Base-by-base conservation (phyloP, 108 stramenopile genomes). In the Discostella pseudostelligera region DNA sequence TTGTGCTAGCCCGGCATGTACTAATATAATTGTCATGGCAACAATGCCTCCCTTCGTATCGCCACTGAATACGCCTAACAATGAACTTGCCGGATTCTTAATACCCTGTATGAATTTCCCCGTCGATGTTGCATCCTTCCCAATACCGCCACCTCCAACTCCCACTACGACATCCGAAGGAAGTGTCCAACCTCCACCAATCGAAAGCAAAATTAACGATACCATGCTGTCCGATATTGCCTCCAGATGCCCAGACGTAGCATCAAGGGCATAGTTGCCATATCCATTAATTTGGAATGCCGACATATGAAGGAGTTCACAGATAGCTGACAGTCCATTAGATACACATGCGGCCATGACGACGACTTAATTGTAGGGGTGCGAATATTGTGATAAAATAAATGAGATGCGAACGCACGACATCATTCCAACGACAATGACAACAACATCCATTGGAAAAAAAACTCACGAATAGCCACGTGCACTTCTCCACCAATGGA, bases 101-200 rank as follows among this genome's bases (percentile, higher is more conserved):
- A 93, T 36, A 12, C 87, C 88, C 6, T 65, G 57, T 56, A 72
- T 69, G 12, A 88, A 25, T 25, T 78, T 49, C 16, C 46, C 46
- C 26, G 50, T 28, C 49, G 84, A 69, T 16, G 77, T 32, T 17
- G 70, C 58, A 19, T 57, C 62, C 24, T 44, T 56, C 9, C 65
- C 59, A 22, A 65, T 29, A 62, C 72, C 51, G 74, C 71, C 46
- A 69, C 76, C 54, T 4, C 85, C 48, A 0, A 70, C 59, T 67
- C 72, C 46, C 62, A 76, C 57, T 13, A 85, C 44, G 0, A 84
- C 84, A 72, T 90, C 89, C 10, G 83, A 75, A 2, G 92, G 87
- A 45, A 94, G 68, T 1, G 92, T 94, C 92, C 92, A 94, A 8
- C 92, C 92, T 39, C 86, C 75, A 28, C 74, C 92, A 63, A 94